Percentiles rank a stretch among this genome's conserved stretches.
Conservation (phyloP, 2,329 filamentous ascomycete species). For the Pseudogymnoascus sp. region DNA sequence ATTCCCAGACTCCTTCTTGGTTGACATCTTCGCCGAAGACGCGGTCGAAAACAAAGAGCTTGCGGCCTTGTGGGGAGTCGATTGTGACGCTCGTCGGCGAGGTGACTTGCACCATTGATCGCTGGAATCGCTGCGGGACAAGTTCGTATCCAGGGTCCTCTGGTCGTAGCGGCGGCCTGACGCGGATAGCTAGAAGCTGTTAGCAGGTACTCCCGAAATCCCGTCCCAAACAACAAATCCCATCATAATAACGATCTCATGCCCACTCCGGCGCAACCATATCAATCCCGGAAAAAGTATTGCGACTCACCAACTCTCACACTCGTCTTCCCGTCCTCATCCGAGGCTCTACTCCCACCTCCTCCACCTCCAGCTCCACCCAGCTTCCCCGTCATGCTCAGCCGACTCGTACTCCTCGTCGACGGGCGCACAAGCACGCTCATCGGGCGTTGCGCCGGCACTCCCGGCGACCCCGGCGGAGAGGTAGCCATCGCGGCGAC, state of each 20-base stretch:
- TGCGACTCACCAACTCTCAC: conserved; percentile 88
- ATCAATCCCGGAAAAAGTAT: background rate
- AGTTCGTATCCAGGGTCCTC: conserved; percentile 89
- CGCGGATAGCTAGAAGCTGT: conserved; percentile 65
- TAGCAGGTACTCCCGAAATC: conserved; percentile 8
- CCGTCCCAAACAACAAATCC: conserved; percentile 10
- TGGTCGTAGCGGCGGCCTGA: conserved; percentile 76
- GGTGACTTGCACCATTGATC: conserved; percentile 83
- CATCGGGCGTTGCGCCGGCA: conserved; percentile 58
- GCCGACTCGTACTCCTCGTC: conserved; percentile 68
- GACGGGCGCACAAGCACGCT: conserved; percentile 73
- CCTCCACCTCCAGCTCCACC: conserved; percentile 39
- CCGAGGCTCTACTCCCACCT: conserved; percentile 73
- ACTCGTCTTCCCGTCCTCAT: conserved; percentile 82
- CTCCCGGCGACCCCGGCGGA: conserved; percentile 59
- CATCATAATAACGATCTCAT: background rate
- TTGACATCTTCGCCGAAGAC: conserved; percentile 78
- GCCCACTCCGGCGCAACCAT: no score
- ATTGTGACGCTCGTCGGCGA: conserved; percentile 79
- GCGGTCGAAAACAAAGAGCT: conserved; percentile 93
- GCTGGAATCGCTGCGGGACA: conserved; percentile 91
- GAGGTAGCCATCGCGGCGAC: conserved; percentile 52
- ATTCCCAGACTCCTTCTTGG: conserved; percentile 91
- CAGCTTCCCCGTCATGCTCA: conserved; percentile 71
- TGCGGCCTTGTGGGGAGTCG: conserved; percentile 84